These are phyloP conservation scores for Knoxdaviesia proteae DNA, from an alignment of 2,329 filamentous ascomycete species.

Conservation along the genomic window DNA sequence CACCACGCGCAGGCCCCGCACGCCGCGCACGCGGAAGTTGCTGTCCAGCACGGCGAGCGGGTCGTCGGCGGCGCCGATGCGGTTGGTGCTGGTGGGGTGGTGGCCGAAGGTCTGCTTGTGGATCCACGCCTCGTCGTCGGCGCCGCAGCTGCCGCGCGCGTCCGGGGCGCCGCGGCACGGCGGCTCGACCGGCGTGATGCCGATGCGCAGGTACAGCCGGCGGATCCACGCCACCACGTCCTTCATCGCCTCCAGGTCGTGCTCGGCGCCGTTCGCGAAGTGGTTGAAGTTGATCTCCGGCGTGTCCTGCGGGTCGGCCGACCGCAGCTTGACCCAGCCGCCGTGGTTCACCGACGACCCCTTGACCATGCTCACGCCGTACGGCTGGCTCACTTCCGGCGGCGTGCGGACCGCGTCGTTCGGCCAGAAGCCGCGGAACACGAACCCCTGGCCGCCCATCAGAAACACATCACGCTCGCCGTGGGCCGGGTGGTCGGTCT, in stretches of 20 bases:
- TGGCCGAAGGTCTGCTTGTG: conserved; percentile 28
- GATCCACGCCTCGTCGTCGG: conserved; percentile 19
- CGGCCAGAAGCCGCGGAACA: conserved; percentile 5
- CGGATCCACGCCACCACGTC: conserved; percentile 13
- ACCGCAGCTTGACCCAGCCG: conserved; percentile 41
- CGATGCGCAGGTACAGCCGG: conserved; percentile 6
- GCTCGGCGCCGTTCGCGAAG: conserved; percentile 25
- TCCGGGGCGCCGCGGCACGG: conserved; percentile 4
- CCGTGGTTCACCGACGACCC: conserved; percentile 22
- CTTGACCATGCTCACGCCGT: conserved; percentile 6
- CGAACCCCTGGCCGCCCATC: conserved; percentile 3
- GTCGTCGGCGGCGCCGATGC: conserved; percentile 34
- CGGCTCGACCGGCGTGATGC: conserved; percentile 7
- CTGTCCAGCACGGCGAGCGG: conserved; percentile 33
- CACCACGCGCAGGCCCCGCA: conserved; percentile 34
- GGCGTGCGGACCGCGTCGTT: conserved; percentile 1
- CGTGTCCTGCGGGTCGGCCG: conserved; percentile 38
- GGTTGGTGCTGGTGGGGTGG: conserved; percentile 33
- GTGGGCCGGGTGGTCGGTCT: conserved; percentile 5
- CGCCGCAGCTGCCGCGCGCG: conserved; percentile 6
- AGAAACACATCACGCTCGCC: conserved; percentile 5
- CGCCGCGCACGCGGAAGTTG: conserved; percentile 34
- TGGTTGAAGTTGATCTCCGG: conserved; percentile 41
- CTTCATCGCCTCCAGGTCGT: conserved; percentile 19
- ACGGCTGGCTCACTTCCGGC: not conserved